phyloP scores from a whole-genome alignment of 2,329 filamentous ascomycete genomes.

The Alternaria dauci region DNA sequence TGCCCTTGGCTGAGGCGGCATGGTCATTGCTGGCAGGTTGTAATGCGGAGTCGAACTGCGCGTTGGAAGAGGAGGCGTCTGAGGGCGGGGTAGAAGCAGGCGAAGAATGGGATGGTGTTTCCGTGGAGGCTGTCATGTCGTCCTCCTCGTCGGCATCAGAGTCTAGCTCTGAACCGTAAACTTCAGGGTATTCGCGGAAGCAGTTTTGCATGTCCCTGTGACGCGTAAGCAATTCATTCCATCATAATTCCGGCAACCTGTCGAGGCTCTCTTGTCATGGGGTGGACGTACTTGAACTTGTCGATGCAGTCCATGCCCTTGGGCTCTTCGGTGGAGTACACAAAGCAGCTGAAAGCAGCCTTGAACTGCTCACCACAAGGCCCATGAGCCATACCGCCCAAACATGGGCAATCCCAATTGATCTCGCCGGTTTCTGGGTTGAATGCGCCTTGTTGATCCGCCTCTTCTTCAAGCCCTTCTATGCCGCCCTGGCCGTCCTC shows the following conservation, averaged over 20 bases:
- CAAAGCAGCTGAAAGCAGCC: conserved; percentile 96
- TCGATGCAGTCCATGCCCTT: conserved; percentile 99
- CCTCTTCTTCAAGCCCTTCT: conserved; percentile 78
- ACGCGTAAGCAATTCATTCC: conserved; percentile 11
- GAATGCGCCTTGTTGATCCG: conserved; percentile 87
- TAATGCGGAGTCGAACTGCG: conserved; percentile 2
- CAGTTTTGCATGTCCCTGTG: conserved; percentile 93
- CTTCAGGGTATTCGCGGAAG: conserved; percentile 89
- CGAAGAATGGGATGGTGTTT: conserved; percentile 11
- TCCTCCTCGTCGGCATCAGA: conserved; percentile 78
- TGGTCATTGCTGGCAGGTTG: conserved; percentile 15
- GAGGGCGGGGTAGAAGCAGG: background rate
- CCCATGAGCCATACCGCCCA: conserved; percentile 95
- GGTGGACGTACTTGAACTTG: conserved; percentile 83
- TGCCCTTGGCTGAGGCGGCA: conserved; percentile 12
- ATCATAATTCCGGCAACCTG: background rate
- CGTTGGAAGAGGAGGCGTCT: conserved; percentile 4
- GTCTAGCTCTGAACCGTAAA: conserved; percentile 88
- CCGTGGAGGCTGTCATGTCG: conserved; percentile 41
- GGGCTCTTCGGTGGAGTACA: conserved; percentile 91
- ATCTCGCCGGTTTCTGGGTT: conserved; percentile 99
- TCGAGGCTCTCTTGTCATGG: background rate
- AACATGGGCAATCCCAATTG: conserved; percentile 98
- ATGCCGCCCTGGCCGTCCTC: conserved; percentile 48
- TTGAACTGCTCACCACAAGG: conserved; percentile 97